Conservation (phyloP, 129 eudicot species). For the Flaveria sonorensis region DNA sequence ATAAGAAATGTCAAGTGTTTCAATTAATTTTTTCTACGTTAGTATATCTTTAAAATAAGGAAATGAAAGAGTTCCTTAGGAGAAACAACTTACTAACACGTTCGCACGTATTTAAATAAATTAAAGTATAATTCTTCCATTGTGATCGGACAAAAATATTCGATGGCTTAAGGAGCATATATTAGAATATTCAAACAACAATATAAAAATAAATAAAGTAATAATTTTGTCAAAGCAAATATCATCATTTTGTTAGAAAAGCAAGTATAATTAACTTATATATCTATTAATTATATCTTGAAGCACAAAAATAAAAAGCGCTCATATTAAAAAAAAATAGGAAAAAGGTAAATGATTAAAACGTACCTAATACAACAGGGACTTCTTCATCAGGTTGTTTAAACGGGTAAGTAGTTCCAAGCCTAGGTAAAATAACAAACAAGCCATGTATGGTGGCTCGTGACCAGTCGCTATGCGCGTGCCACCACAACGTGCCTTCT, state of each 20-base stretch:
- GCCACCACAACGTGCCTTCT: constrained; percentile 76
- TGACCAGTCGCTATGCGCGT: constrained; percentile 76
- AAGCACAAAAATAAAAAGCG: not conserved
- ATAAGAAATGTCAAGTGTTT: not conserved
- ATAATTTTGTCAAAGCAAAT: not conserved
- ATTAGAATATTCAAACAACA: not conserved
- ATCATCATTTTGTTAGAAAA: not conserved
- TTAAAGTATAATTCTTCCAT: not conserved
- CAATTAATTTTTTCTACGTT: not conserved
- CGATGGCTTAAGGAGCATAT: not conserved
- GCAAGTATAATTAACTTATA: not conserved
- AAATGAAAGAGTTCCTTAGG: not conserved
- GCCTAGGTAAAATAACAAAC: constrained; percentile 43
- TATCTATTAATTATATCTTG: not conserved
- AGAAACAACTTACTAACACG: constrained; percentile 17
- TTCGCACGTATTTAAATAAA: constrained; percentile 14
- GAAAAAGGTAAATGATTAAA: not conserved
- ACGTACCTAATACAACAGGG: constrained; percentile 52
- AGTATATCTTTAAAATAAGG: not conserved
- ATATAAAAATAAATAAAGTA: not conserved
- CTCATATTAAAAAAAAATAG: not conserved
- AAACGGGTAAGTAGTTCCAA: constrained; percentile 51
- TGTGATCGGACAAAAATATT: constrained; percentile 3
- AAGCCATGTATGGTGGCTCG: constrained; percentile 61
- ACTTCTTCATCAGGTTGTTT: constrained; percentile 49